Conservation (phyloP, 1,284 basidiomycete genomes). For the Apiotrichum sp. region DNA sequence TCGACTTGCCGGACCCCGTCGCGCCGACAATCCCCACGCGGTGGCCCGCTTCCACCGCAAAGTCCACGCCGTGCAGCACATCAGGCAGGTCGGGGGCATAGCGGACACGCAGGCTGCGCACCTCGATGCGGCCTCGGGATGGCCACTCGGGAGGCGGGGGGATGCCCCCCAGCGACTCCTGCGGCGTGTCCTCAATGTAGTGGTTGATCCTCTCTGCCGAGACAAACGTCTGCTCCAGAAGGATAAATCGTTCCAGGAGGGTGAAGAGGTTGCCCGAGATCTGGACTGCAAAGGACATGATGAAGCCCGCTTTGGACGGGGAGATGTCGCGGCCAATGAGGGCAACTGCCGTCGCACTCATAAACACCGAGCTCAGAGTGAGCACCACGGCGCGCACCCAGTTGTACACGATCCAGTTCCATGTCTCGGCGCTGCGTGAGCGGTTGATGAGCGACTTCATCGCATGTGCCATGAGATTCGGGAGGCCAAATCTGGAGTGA, state of each 20-base stretch:
- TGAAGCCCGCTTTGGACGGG: constrained; percentile 48
- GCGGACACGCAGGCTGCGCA: constrained; percentile 58
- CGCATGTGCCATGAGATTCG: constrained; percentile 34
- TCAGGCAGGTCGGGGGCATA: constrained; percentile 67
- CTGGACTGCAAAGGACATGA: constrained; percentile 45
- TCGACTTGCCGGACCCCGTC: constrained; percentile 63
- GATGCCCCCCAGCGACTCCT: constrained; percentile 25
- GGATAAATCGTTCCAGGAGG: constrained; percentile 28
- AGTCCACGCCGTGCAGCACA: constrained; percentile 62
- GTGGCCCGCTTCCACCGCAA: constrained; percentile 61
- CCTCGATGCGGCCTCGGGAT: constrained; percentile 55
- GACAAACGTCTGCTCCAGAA: constrained; percentile 39
- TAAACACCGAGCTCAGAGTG: constrained; percentile 31
- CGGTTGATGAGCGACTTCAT: constrained; percentile 37
- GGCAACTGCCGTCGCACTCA: constrained; percentile 44
- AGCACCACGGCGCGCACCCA: constrained; percentile 33
- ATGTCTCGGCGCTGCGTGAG: constrained; percentile 30
- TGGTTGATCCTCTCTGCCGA: constrained; percentile 49
- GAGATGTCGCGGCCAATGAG: constrained; percentile 44
- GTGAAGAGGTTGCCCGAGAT: constrained; percentile 36
- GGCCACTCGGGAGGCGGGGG: constrained; percentile 59
- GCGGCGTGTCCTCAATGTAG: constrained; percentile 34
- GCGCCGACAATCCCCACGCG: constrained; percentile 73
- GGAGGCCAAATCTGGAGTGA: constrained; percentile 27
- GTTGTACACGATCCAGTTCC: constrained; percentile 35